Percentiles rank a stretch among this genome's conserved stretches.
Conservation (phyloP, 2,329 filamentous ascomycete species). For the Scedosporium boydii region DNA sequence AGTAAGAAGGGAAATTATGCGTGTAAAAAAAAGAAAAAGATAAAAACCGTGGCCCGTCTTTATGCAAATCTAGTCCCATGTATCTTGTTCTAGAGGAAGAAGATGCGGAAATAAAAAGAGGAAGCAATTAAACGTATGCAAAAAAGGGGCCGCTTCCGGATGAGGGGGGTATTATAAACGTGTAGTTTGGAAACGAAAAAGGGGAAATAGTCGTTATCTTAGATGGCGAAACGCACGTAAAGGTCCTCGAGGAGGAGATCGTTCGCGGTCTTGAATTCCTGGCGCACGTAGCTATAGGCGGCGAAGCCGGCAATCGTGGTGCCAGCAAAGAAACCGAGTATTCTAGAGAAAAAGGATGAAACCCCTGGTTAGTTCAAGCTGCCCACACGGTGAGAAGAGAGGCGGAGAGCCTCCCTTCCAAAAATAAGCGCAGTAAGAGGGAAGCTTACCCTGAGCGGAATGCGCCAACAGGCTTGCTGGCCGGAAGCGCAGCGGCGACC, state of each 20-base stretch:
- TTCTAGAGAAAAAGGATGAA: constrained; percentile 34
- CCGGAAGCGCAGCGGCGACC: constrained; percentile 38
- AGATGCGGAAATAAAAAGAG: neutral
- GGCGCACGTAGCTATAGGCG: constrained; percentile 85
- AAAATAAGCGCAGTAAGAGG: neutral
- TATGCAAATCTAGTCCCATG: neutral
- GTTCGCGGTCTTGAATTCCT: constrained; percentile 90
- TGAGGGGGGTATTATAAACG: neutral
- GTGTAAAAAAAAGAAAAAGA: neutral
- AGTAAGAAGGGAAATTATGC: neutral
- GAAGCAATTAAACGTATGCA: neutral
- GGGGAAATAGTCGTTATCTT: constrained; percentile 10
- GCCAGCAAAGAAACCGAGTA: constrained; percentile 87
- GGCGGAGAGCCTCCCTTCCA: neutral
- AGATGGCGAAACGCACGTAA: constrained; percentile 61
- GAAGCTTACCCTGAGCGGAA: constrained; percentile 50
- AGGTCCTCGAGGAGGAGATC: constrained; percentile 92
- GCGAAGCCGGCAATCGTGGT: constrained; percentile 67
- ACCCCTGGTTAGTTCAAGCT: neutral
- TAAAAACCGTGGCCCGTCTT: neutral
- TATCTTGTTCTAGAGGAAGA: neutral
- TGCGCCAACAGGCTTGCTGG: constrained; percentile 48
- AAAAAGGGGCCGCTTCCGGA: neutral
- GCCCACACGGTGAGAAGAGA: constrained; percentile 1
- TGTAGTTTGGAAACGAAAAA: neutral